These are phyloP conservation scores for Elsinoe batatas DNA, from an alignment of 2,329 filamentous ascomycete genomes.

Conservation along the genomic window DNA sequence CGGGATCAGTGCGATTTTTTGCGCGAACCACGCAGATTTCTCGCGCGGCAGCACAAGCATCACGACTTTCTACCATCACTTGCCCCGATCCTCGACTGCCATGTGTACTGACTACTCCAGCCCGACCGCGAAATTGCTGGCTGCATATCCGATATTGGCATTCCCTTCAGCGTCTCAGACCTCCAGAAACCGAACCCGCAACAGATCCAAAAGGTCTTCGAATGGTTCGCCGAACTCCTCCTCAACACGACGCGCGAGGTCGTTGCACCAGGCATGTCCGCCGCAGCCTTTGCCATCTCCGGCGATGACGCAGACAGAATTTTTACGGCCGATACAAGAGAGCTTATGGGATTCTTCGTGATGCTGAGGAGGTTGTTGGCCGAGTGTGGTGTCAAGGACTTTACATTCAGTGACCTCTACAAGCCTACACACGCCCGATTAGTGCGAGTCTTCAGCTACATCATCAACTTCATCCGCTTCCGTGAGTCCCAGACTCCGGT, in stretches of 20 bases:
- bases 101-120: conserved; percentile 30
- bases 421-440: conserved; percentile 82
- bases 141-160: conserved; percentile 94
- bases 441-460: conserved; percentile 90
- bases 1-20: neutral
- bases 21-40: neutral
- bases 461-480: conserved; percentile 98
- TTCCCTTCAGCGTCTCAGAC: conserved; percentile 76
- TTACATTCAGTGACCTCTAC: conserved; percentile 85
- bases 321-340: conserved; percentile 75
- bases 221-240: conserved; percentile 91
- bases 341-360: conserved; percentile 92
- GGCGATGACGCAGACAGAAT: conserved; percentile 70
- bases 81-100: conserved; percentile 4
- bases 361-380: conserved; percentile 68
- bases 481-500: conserved; percentile 81
- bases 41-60: neutral
- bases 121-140: conserved; percentile 75
- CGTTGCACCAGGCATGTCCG: conserved; percentile 89
- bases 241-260: conserved; percentile 90
- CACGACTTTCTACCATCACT: neutral
- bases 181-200: conserved; percentile 88
- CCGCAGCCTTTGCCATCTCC: conserved; percentile 77
- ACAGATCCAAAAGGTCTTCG: conserved; percentile 94
- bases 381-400: conserved; percentile 85